phyloP scores from a whole-genome alignment of 192 early-diverging fungal species.

The Rhizoclosmatium sp. region DNA sequence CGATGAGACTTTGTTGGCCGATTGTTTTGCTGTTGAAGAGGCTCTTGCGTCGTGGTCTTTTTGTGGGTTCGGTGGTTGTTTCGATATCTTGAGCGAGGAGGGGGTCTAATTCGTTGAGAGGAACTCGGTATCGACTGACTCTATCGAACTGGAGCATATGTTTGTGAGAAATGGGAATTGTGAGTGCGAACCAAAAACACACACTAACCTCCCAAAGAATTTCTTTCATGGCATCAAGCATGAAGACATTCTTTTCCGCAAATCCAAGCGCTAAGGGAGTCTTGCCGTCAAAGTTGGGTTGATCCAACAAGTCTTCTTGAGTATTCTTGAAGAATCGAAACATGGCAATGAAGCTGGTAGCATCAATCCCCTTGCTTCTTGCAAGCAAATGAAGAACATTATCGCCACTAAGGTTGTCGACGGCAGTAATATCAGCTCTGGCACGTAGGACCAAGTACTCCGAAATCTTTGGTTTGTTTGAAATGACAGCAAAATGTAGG shows the following conservation, averaged over 20 bases:
- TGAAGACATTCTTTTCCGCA: not conserved
- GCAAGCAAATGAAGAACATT: slow-evolving; percentile 44
- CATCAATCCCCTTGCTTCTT: slow-evolving; percentile 20
- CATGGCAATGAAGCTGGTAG: not conserved
- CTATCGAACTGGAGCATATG: not conserved
- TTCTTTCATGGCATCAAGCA: slow-evolving; percentile 14
- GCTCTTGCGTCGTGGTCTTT: not conserved
- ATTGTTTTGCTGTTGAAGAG: not conserved
- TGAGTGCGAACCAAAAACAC: not conserved
- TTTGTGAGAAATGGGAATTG: not conserved
- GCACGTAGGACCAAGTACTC: slow-evolving; percentile 33
- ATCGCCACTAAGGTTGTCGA: slow-evolving; percentile 28
- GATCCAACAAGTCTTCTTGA: not conserved
- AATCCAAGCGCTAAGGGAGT: slow-evolving; percentile 20
- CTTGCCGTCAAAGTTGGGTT: slow-evolving; percentile 2
- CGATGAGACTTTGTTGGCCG: not conserved
- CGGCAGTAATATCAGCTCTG: slow-evolving; percentile 7
- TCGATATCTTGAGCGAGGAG: not conserved
- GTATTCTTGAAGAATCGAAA: not conserved
- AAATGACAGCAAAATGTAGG: slow-evolving; percentile 18
- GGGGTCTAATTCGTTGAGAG: slow-evolving; percentile 11
- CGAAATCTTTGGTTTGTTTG: slow-evolving; percentile 6
- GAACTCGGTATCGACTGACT: slow-evolving; percentile 9
- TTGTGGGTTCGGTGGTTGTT: too few species aligned
- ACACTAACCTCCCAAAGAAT: slow-evolving; percentile 26